These are phyloP conservation scores for Pseudogymnoascus sp. DNA, from an alignment of 2,329 filamentous ascomycete species.

Conservation along the genomic window DNA sequence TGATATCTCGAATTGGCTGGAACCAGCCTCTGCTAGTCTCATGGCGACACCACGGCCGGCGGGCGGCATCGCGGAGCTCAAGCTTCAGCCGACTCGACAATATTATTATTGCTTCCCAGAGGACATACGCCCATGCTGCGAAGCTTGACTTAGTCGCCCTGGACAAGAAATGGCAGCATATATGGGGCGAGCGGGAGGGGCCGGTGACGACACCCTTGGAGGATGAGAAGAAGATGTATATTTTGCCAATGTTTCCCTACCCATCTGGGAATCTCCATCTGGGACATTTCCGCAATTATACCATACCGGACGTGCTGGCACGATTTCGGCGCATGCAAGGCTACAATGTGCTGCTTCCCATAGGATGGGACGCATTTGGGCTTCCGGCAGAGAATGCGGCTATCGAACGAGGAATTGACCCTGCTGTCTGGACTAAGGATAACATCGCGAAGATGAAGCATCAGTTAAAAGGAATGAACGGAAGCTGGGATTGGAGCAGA, in stretches of 20 bases:
- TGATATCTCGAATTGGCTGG: conserved; percentile 8
- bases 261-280: conserved; percentile 82
- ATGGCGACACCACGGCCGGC: neutral
- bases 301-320: conserved; percentile 79
- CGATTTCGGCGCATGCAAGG: conserved; percentile 71
- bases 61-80: neutral
- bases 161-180: conserved; percentile 25
- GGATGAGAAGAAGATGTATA: conserved; percentile 46
- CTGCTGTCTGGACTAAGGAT: conserved; percentile 68
- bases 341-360: conserved; percentile 72
- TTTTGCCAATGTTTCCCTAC: conserved; percentile 90
- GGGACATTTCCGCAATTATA: conserved; percentile 82
- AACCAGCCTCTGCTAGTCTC: neutral
- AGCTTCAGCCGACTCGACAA: neutral
- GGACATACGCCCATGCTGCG: conserved; percentile 8
- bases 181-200: conserved; percentile 16
- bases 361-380: conserved; percentile 92
- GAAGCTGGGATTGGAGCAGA: conserved; percentile 73
- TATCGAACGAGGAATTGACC: conserved; percentile 72
- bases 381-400: conserved; percentile 88
- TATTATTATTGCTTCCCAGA: neutral
- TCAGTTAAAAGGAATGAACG: conserved; percentile 73
- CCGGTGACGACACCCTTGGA: neutral
- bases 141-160: conserved; percentile 20
- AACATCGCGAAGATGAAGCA: conserved; percentile 84